phyloP scores from a whole-genome alignment of 495 filamentous ascomycete genomes.

The Echria macrotheca region DNA sequence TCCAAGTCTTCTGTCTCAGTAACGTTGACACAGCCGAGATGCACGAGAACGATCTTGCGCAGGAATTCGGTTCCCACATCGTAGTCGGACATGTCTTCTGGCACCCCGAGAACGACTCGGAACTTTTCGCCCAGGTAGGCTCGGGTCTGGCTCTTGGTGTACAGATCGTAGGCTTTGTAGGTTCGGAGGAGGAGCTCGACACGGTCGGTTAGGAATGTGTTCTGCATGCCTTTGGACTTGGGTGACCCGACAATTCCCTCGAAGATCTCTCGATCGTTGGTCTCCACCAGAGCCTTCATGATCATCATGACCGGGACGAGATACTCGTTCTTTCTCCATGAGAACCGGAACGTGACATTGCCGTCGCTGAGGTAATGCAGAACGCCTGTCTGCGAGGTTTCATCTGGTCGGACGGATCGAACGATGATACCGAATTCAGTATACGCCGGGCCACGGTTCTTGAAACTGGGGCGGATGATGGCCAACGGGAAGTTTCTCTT shows the following conservation, averaged over 20 bases:
- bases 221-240: conserved; percentile 67
- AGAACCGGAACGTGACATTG: conserved; percentile 94
- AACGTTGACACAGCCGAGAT: conserved; percentile 77
- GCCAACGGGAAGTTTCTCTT: conserved; percentile 92
- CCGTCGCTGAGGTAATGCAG: conserved; percentile 93
- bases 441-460: conserved; percentile 76
- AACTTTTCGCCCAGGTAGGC: conserved; percentile 86
- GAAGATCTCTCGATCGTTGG: conserved; percentile 93
- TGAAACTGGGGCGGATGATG: conserved; percentile 82
- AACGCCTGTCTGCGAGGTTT: conserved; percentile 96
- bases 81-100: conserved; percentile 74
- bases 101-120: conserved; percentile 72
- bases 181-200: conserved; percentile 88
- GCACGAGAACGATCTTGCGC: conserved; percentile 80
- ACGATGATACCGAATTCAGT: conserved; percentile 86
- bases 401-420: conserved; percentile 86
- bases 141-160: conserved; percentile 70
- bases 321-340: conserved; percentile 96
- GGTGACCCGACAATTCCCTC: conserved; percentile 75
- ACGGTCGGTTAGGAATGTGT: conserved; percentile 91
- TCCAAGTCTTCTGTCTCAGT: conserved; percentile 76
- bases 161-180: conserved; percentile 81
- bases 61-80: conserved; percentile 87
- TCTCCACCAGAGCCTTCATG: conserved; percentile 89
- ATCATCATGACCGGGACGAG: conserved; percentile 94